Evolutionary conservation across 1,284 basidiomycete species (phyloP), one percentile per base, ranked within the genome.

Genomic region (Moniliella sp.): DNA sequence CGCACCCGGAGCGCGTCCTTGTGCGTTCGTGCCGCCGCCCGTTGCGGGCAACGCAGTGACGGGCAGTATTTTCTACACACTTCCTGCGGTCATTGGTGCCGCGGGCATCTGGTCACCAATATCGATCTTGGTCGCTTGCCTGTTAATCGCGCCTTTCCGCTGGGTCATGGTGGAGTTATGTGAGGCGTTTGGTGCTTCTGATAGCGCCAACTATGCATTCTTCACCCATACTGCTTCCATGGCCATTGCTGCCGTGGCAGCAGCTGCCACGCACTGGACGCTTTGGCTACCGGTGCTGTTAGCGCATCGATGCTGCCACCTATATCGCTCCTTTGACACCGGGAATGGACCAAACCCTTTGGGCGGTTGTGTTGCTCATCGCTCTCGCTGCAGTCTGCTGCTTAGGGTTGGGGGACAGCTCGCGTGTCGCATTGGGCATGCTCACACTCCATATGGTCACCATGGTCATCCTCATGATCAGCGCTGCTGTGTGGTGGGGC

Each of bases 41-140:
- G 42, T 50, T 14, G 45, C 45, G 11, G 48, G 48, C 14, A 50
- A 50, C 19, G 48, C 48, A 14, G 41, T 50, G 18, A 50, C 48
- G 0, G 48, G 48, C 19, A 41, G 38, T 9, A 39, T 46, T 26
- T 50, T 50, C 31, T 50, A 50, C 27, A 38, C 46, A n/a, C 39
- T 50, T 4, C 48, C 48, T 5, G 43, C 48, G 1, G 45, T 50
- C 4, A 34, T 45, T 3, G 45, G 37, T 4, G 45, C 46, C 14
- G 17, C 23, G 8, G 23, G 30, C 30, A 17, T 30, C 11, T 30
- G 8, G 10, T 44, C 45, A 1, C 48, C 48, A 23, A 43, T 50
- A 27, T 45, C 41, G 13, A 39, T 50, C 31, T 33, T 48, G 25
- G 30, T 50, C 15, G 46, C 48, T 5, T 40, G 40, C 18, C 36